Evolutionary conservation across 2,329 filamentous ascomycete species (phyloP), one percentile per base, ranked within the genome.

Genomic region (Cryphonectria japonica): DNA sequence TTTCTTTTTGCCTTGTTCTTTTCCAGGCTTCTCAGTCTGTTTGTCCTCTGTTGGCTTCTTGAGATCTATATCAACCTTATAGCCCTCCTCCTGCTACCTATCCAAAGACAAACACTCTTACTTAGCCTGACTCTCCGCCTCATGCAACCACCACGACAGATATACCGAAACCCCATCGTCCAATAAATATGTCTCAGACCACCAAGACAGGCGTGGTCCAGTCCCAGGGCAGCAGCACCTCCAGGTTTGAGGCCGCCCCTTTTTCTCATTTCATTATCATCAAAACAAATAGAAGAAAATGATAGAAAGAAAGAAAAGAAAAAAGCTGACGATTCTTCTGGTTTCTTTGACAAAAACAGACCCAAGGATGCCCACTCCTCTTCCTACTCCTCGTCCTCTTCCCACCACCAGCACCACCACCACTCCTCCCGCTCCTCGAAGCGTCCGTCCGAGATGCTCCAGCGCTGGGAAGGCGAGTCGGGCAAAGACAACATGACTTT

Each of bases 401-500:
- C n/a, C 19, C 59, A 22, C n/a, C 57, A 60, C 29, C 60, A 62
- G 8, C 57, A 60, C 14, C 60, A 63, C 5, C 61, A 41, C 7
- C 54, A 39, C 9, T 62, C 57, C 9, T 62, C 57, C 16, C 66
- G 19, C 11, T 14, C 41, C 41, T 14, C 19, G 43, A 69, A 64
- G 11, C 16, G 34, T 11, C 66, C 67, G 16, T 71, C 71, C 22
- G 69, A 68, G 34, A 73, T 73, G 71, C 69, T 73, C 34, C 67
- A 67, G 43, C 71, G 52, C n/a, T 73, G 71, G 71, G 39, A 71
- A 52, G 16, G 34, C 26, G 69, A 71, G 26, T n/a, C 67, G 32
- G 63, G 54, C 4, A 69, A 66, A 57, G 50, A 43, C 57, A 63
- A 71, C 16, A 34, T 71, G 11, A 60, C 71, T 8, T 67, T 60